A percentile compares a stretch with the other conserved stretches of the same genome.
Conservation (phyloP, 2,329 filamentous ascomycete species). For the Phaeosphaeriaceae sp. region DNA sequence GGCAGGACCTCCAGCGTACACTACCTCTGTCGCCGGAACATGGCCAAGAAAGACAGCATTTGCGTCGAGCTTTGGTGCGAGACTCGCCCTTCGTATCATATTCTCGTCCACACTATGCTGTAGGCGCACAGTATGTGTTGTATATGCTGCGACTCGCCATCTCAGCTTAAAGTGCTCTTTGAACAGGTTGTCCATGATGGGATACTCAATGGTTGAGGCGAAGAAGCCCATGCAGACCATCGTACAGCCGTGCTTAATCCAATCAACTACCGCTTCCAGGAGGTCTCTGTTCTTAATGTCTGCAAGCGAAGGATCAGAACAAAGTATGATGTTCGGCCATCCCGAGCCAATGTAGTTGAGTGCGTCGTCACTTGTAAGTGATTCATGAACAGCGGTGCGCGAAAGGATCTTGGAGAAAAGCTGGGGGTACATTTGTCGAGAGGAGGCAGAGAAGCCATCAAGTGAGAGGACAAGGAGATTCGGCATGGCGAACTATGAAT, state of each 20-base stretch:
- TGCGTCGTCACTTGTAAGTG: conserved; percentile 28
- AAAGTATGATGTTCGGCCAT: conserved; percentile 34
- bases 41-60: conserved; percentile 23
- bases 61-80: conserved; percentile 15
- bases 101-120: conserved; percentile 12
- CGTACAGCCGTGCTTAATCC: conserved; percentile 29
- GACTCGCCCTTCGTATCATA: conserved; percentile 20
- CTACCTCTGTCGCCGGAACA: conserved; percentile 20
- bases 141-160: conserved; percentile 19
- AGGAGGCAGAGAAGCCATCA: conserved; percentile 32
- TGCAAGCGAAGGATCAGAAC: conserved; percentile 27
- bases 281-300: conserved; percentile 17
- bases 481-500: conserved; percentile 17
- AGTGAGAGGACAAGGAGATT: conserved; percentile 33
- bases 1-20: conserved; percentile 11
- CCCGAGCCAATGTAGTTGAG: conserved; percentile 24
- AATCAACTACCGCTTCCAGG: conserved; percentile 19
- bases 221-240: conserved; percentile 33
- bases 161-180: conserved; percentile 23
- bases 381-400: conserved; percentile 30
- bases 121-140: conserved; percentile 12
- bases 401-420: conserved; percentile 32
- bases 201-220: conserved; percentile 13
- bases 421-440: conserved; percentile 29
- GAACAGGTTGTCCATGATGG: conserved; percentile 22